Percentiles rank a stretch among this genome's conserved stretches.
These are phyloP conservation scores for Cupressus sempervirens DNA, from an alignment of 75 land plant species.

Conservation along the genomic window DNA sequence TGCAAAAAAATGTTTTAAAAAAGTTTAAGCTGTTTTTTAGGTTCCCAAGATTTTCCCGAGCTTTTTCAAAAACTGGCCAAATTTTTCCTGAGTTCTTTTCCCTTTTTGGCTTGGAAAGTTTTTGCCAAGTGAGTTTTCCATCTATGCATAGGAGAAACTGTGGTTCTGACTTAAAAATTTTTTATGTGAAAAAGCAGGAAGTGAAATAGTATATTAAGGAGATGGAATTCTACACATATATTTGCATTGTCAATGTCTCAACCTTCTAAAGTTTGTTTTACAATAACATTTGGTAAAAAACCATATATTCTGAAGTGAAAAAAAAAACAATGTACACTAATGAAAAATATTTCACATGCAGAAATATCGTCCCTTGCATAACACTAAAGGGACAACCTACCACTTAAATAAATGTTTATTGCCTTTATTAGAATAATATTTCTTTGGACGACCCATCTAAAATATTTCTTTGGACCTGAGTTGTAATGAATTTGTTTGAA, in stretches of 20 bases:
- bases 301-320: background rate
- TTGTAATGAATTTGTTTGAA: background rate
- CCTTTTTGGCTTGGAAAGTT: too few relatives aligned
- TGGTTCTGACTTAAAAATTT: background rate
- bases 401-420: too few relatives aligned
- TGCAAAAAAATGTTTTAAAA: too few relatives aligned
- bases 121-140: too few relatives aligned
- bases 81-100: too few relatives aligned
- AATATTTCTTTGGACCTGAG: background rate
- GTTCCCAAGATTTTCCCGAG: too few relatives aligned
- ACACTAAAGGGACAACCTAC: too few relatives aligned
- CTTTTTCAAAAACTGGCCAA: too few relatives aligned
- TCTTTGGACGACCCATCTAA: too few relatives aligned
- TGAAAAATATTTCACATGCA: background rate
- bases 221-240: background rate
- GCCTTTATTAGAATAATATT: background rate
- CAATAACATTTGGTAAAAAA: background rate
- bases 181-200: too few relatives aligned
- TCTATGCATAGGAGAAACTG: background rate
- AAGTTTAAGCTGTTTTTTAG: too few relatives aligned
- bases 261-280: background rate
- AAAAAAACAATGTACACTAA: background rate
- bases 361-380: too few relatives aligned
- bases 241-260: background rate
- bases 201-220: background rate